phyloP scores from a whole-genome alignment of 257 asterid genomes.

The Nyctanthes arbortristis region DNA sequence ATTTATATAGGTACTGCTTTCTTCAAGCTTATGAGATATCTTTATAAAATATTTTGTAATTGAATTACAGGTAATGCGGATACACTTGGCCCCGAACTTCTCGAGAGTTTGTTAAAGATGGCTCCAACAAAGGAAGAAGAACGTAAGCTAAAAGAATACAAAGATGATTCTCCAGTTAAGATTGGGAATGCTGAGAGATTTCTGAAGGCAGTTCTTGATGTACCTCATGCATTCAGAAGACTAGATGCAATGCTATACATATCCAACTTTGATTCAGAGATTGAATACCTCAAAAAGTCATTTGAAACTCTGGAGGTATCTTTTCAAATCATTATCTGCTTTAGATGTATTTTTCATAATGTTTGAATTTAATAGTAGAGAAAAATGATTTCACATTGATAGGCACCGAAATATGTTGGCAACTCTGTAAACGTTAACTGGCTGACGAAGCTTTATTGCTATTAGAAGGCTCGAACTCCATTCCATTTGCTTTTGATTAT shows the following conservation, averaged over 20 bases:
- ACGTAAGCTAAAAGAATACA: slow-evolving; percentile 69
- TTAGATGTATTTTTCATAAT: slow-evolving; percentile 4
- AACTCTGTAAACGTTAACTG: background rate
- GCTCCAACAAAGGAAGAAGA: slow-evolving; percentile 94
- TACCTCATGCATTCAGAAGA: slow-evolving; percentile 88
- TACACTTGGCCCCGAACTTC: slow-evolving; percentile 79
- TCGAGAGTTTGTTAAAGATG: slow-evolving; percentile 91
- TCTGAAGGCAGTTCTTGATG: slow-evolving; percentile 72
- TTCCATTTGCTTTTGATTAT: no score
- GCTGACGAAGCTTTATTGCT: background rate
- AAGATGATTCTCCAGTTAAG: slow-evolving; percentile 70
- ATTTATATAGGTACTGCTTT: background rate
- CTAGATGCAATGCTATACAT: slow-evolving; percentile 79
- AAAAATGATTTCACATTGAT: background rate
- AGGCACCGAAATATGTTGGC: background rate
- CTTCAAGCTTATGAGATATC: no score
- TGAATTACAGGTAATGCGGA: slow-evolving; percentile 76
- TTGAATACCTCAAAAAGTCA: slow-evolving; percentile 81
- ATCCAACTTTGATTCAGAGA: slow-evolving; percentile 79
- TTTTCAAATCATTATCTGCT: slow-evolving; percentile 23
- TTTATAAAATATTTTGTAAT: slow-evolving; percentile 19
- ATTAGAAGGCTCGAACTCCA: no score
- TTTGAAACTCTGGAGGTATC: slow-evolving; percentile 90
- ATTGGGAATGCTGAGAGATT: slow-evolving; percentile 91
- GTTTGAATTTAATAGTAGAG: background rate